Conservation (phyloP, 495 filamentous ascomycete species). For the Daldinia caldariorum region DNA sequence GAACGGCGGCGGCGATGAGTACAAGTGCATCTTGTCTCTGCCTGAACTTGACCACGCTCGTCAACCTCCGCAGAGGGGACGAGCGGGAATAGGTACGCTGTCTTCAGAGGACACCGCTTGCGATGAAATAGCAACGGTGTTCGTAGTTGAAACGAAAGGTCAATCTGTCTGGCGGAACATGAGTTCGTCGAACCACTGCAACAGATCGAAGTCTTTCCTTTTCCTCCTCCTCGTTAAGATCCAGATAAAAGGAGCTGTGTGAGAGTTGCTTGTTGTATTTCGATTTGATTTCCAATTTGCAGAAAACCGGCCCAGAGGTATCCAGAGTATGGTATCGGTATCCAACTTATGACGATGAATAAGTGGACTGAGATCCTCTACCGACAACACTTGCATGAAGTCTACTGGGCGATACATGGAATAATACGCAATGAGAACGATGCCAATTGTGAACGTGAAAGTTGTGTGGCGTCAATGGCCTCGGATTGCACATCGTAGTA, state of each 20-base stretch:
- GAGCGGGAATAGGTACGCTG: slow-evolving; percentile 53
- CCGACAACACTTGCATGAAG: slow-evolving; percentile 34
- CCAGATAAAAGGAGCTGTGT: slow-evolving; percentile 26
- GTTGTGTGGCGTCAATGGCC: slow-evolving; percentile 28
- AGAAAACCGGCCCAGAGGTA: slow-evolving; percentile 17
- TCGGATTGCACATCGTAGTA: slow-evolving; percentile 39
- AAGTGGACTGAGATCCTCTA: slow-evolving; percentile 37
- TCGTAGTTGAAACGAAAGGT: slow-evolving; percentile 14
- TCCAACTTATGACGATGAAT: slow-evolving; percentile 32
- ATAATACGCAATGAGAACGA: slow-evolving; percentile 28
- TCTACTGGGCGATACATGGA: slow-evolving; percentile 45
- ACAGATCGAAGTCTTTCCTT: slow-evolving; percentile 18
- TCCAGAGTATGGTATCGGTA: slow-evolving; percentile 23
- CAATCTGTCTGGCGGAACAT: slow-evolving; percentile 31
- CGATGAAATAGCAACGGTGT: slow-evolving; percentile 17
- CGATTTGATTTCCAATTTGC: slow-evolving; percentile 21
- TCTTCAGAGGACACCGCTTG: slow-evolving; percentile 36
- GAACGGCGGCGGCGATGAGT: slow-evolving; percentile 67
- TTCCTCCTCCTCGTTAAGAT: slow-evolving; percentile 35
- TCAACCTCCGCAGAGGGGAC: slow-evolving; percentile 71
- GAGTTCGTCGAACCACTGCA: slow-evolving; percentile 10
- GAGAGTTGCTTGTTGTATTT: slow-evolving; percentile 27
- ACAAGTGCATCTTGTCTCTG: slow-evolving; percentile 59
- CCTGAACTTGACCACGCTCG: slow-evolving; percentile 57
- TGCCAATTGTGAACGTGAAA: slow-evolving; percentile 14